Percentiles rank a stretch among this genome's conserved stretches.
These are phyloP conservation scores for Aspergillus haitiensis DNA, from an alignment of 495 filamentous ascomycete species.

Conservation along the genomic window DNA sequence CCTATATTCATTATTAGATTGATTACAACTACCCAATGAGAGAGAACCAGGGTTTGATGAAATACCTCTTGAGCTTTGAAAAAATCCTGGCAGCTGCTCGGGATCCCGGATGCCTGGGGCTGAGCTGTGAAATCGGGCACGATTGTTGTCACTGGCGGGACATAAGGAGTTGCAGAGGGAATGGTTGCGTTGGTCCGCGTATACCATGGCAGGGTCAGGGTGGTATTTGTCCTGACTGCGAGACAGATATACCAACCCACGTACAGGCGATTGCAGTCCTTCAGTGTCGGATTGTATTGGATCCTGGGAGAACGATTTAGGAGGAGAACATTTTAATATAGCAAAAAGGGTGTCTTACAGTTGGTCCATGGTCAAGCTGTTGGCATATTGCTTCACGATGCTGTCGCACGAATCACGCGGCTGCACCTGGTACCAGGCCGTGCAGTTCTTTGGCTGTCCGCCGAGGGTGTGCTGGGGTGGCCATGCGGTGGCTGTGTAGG, in stretches of 20 bases:
- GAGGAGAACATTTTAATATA: neutral
- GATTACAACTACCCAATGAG: neutral
- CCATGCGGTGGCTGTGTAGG: neutral
- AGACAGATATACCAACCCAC: neutral
- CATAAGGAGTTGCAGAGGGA: neutral
- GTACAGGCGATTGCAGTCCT: neutral
- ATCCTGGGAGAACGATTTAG: neutral
- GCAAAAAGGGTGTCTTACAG: neutral
- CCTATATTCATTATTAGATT: neutral
- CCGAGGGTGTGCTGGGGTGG: neutral
- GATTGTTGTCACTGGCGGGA: neutral
- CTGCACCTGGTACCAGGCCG: neutral
- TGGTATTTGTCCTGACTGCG: neutral
- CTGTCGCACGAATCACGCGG: neutral
- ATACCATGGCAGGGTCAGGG: neutral
- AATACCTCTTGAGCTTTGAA: neutral
- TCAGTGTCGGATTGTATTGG: neutral
- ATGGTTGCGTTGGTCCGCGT: neutral
- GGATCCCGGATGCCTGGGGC: neutral
- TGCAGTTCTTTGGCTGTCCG: neutral
- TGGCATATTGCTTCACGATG: neutral
- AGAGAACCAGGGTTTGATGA: neutral
- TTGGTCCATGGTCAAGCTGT: constrained; percentile 1
- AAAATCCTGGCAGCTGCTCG: neutral
- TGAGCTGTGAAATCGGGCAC: neutral